Conservation (phyloP, 2,329 filamentous ascomycete species). For the Verticillium nonalfalfae region DNA sequence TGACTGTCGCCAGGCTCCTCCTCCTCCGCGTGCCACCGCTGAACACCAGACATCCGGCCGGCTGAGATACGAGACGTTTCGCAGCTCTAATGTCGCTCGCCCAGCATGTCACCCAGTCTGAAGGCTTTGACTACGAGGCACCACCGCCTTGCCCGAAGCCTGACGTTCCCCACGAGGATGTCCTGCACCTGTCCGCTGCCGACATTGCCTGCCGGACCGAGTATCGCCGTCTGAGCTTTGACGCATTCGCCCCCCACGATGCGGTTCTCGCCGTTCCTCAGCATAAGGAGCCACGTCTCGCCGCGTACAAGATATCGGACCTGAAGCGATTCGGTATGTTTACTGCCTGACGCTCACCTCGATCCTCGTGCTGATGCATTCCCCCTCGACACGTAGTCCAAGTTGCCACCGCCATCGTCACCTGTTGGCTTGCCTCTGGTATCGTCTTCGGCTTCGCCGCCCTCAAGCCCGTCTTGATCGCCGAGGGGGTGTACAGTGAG, state of each 20-base stretch:
- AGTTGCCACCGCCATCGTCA: slow-evolving; percentile 60
- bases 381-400: slow-evolving; percentile 44
- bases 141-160: slow-evolving; percentile 14
- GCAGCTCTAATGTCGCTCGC: slow-evolving; percentile 30
- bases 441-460: slow-evolving; percentile 82
- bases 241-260: slow-evolving; percentile 15
- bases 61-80: neutral
- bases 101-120: slow-evolving; percentile 32
- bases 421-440: slow-evolving; percentile 70
- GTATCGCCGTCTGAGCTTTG: slow-evolving; percentile 18
- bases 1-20: neutral
- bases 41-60: neutral
- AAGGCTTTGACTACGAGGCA: slow-evolving; percentile 32
- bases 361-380: neutral
- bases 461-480: slow-evolving; percentile 74
- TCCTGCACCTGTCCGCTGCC: slow-evolving; percentile 18
- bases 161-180: slow-evolving; percentile 11
- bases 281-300: slow-evolving; percentile 16
- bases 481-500: slow-evolving; percentile 61
- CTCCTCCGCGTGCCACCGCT: neutral
- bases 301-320: slow-evolving; percentile 23
- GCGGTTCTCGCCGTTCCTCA: slow-evolving; percentile 6
- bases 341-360: neutral
- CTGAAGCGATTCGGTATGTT: slow-evolving; percentile 17
- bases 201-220: slow-evolving; percentile 1